phyloP scores from a whole-genome alignment of 768 basidiomycete genomes.

The Kondoa subrosea region DNA sequence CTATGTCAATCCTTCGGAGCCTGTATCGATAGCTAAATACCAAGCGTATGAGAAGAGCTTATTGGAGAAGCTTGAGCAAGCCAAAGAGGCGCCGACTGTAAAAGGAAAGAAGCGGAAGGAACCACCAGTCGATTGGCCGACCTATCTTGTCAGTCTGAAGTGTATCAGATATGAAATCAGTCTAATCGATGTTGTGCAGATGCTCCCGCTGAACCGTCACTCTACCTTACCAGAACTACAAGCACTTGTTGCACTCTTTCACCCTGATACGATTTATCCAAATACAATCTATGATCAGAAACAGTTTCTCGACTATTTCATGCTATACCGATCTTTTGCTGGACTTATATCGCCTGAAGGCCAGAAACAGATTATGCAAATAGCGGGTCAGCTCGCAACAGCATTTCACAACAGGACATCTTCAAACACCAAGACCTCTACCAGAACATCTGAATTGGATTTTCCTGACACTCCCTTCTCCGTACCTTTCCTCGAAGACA shows the following conservation, averaged over 20 bases:
- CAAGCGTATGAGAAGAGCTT: constrained; percentile 43
- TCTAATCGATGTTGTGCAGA: constrained; percentile 35
- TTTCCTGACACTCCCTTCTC: not conserved
- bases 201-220: constrained; percentile 69
- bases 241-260: constrained; percentile 62
- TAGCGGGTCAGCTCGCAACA: too few species aligned
- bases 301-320: constrained; percentile 7
- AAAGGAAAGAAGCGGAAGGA: constrained; percentile 11
- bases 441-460: not conserved
- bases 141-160: constrained; percentile 43
- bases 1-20: constrained; percentile 65
- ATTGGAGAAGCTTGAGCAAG: constrained; percentile 33
- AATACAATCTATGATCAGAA: constrained; percentile 46
- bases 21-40: constrained; percentile 36
- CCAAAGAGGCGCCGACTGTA: constrained; percentile 21
- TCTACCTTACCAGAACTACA: constrained; percentile 74
- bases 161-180: not conserved
- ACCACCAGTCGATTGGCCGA: constrained; percentile 34
- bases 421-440: not conserved
- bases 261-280: constrained; percentile 57
- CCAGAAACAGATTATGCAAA: not conserved
- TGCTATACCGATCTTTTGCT: not conserved
- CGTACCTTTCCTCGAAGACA: not conserved
- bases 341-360: not conserved
- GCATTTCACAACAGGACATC: too few species aligned